Percentiles rank a stretch among this genome's conserved stretches.
phyloP scores from a whole-genome alignment of 2,329 filamentous ascomycete species.

The Trichocomaceae sp. region DNA sequence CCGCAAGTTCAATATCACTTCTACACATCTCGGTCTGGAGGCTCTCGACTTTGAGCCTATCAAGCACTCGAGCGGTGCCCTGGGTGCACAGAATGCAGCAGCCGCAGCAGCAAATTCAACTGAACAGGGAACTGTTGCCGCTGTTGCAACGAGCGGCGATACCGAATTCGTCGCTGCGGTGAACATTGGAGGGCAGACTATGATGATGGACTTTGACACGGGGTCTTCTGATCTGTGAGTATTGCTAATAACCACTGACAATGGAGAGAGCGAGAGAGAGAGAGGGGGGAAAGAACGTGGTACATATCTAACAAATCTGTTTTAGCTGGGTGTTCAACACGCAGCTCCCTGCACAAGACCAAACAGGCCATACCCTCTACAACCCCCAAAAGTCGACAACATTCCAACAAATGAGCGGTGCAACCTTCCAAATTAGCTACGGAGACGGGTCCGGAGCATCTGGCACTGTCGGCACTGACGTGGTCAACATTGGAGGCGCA shows the following conservation, averaged over 20 bases:
- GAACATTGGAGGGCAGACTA: constrained; percentile 60
- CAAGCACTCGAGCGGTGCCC: constrained; percentile 15
- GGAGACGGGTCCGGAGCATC: constrained; percentile 59
- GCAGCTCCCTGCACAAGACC: constrained; percentile 42
- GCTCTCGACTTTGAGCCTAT: constrained; percentile 31
- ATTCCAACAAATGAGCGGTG: constrained; percentile 44
- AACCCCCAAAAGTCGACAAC: constrained; percentile 48
- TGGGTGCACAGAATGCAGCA: constrained; percentile 13
- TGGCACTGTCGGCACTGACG: constrained; percentile 61
- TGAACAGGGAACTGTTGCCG: constrained; percentile 19
- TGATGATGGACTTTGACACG: constrained; percentile 69
- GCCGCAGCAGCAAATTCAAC: not conserved
- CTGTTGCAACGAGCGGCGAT: constrained; percentile 60
- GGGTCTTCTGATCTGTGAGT: constrained; percentile 62
- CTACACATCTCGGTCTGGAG: constrained; percentile 36
- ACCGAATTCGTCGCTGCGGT: constrained; percentile 65
- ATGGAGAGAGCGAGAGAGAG: too few relatives aligned
- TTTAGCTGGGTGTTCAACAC: constrained; percentile 64
- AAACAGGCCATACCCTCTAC: constrained; percentile 50
- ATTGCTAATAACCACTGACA: too few relatives aligned
- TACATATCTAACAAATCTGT: too few relatives aligned
- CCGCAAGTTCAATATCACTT: constrained; percentile 57
- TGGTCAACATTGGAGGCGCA: constrained; percentile 60
- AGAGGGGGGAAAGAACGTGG: too few relatives aligned
- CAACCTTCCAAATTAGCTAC: constrained; percentile 60